These are phyloP conservation scores for Sophora flavescens DNA, from an alignment of 306 rosid genomes.

Conservation along the genomic window DNA sequence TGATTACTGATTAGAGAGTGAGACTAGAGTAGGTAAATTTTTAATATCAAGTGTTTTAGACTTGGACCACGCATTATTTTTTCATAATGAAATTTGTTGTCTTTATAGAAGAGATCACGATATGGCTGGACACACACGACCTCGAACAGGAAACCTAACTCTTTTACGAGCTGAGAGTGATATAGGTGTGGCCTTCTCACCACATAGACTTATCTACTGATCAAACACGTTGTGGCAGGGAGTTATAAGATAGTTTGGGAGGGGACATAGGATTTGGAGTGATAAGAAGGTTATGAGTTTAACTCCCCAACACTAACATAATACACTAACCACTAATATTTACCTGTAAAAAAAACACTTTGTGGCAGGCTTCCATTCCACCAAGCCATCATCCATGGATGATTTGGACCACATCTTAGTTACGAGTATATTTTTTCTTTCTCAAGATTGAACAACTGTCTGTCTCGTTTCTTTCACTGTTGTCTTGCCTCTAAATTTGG, in stretches of 20 bases:
- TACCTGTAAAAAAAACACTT: too few relatives aligned
- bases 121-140: background rate
- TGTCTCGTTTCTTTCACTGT: constrained; percentile 20
- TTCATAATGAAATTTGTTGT: too few relatives aligned
- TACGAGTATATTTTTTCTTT: background rate
- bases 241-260: too few relatives aligned
- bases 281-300: too few relatives aligned
- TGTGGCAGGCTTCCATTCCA: background rate
- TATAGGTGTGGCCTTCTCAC: background rate
- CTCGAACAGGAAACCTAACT: background rate
- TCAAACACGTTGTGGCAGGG: background rate
- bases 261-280: too few relatives aligned
- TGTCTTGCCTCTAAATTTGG: constrained; percentile 24
- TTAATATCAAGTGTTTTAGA: background rate
- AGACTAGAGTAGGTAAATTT: constrained; percentile 26
- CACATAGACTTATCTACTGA: background rate
- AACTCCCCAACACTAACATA: too few relatives aligned
- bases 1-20: constrained; percentile 22
- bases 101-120: background rate
- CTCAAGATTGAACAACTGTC: constrained; percentile 10
- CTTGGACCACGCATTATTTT: constrained; percentile 13
- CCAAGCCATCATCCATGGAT: background rate
- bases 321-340: too few relatives aligned
- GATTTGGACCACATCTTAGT: constrained; percentile 21
- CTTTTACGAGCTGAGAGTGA: background rate